Conservation (phyloP, 2,329 filamentous ascomycete species). For the Endocalyx cinctus region DNA sequence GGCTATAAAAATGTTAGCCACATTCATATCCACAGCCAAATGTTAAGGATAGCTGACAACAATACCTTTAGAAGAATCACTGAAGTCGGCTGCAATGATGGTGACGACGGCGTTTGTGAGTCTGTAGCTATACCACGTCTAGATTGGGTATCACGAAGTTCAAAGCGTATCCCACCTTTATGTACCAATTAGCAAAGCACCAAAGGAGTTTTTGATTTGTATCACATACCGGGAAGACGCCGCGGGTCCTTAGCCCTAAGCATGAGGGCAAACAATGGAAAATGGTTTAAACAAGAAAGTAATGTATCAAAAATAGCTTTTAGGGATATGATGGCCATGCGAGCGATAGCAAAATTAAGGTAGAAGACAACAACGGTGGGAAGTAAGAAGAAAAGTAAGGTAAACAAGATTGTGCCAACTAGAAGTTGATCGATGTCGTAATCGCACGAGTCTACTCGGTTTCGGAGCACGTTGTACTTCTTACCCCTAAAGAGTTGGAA, state of each 20-base stretch:
- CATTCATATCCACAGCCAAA: too few species aligned
- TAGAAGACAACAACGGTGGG: constrained; percentile 97
- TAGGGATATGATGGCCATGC: constrained; percentile 90
- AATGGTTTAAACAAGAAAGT: constrained; percentile 93
- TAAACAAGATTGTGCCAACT: constrained; percentile 94
- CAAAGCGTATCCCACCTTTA: constrained; percentile 76
- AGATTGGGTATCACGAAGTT: constrained; percentile 71
- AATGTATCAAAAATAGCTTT: constrained; percentile 90
- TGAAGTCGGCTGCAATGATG: constrained; percentile 60
- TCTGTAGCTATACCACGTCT: constrained; percentile 35
- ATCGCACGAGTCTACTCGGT: constrained; percentile 97
- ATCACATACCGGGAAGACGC: constrained; percentile 70
- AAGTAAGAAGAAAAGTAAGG: constrained; percentile 86
- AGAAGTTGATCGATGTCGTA: constrained; percentile 97
- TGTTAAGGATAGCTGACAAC: too few species aligned
- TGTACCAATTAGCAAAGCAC: constrained; percentile 16
- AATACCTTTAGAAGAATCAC: constrained; percentile 83
- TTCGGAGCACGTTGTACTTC: constrained; percentile 93
- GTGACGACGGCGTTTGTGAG: constrained; percentile 9
- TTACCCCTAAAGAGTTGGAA: constrained; percentile 98
- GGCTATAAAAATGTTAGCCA: constrained; percentile 48
- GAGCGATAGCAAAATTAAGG: constrained; percentile 86
- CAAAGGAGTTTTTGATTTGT: too few species aligned
- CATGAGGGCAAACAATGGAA: constrained; percentile 96
- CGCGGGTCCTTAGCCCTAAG: constrained; percentile 87